Base-by-base conservation (phyloP, 257 asterid species). In the Rhazya stricta region DNA sequence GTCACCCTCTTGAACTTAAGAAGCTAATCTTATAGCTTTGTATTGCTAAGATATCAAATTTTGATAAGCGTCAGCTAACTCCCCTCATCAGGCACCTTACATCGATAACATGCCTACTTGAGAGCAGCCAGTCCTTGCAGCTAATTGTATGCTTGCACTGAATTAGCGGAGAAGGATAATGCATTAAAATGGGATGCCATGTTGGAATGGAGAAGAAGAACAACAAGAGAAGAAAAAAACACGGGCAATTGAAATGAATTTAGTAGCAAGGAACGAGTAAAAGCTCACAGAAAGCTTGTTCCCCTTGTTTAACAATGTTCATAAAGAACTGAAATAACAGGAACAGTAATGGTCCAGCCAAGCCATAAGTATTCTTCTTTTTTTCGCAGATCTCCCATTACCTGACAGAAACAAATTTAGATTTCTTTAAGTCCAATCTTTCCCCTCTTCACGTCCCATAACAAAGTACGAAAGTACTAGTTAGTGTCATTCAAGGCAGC, bases 101-200 rank as follows among this genome's bases (percentile, higher is more conserved):
- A 18, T 91, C 88, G 34, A 84, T 1, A n/a, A 84, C 89, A 92
- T 1, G 83, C 81, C 97, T 15, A 87, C n/a, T 74, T 7, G 97
- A 83, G n/a, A 62, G 89, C 86, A 16, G 99, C 96, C 32, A 95
- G 89, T 73, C 96, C 96, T 86, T 71, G 98, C 99, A 76, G 99
- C 99, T 67, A 95, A 57, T 81, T 95, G 99, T n/a, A 85, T 95
- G 99, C 86, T 95, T 92, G 81, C 99, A 91, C 98, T 92, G 86
- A 81, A 57, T 68, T 39, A 78, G n/a, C n/a, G n/a, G 27, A 45
- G 39, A 25, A 56, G 13, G 54, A 36, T 30, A 54, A 45, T 58
- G n/a, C 37, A 57, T n/a, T 10, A 32, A 56, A 42, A 54, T 3
- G 25, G 25, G 19, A 48, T n/a, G n/a, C 2, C 2, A 18, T 34